Evolutionary conservation across 345 rosid genomes (phyloP).

Genomic region (Capsella bursapastoris): DNA sequence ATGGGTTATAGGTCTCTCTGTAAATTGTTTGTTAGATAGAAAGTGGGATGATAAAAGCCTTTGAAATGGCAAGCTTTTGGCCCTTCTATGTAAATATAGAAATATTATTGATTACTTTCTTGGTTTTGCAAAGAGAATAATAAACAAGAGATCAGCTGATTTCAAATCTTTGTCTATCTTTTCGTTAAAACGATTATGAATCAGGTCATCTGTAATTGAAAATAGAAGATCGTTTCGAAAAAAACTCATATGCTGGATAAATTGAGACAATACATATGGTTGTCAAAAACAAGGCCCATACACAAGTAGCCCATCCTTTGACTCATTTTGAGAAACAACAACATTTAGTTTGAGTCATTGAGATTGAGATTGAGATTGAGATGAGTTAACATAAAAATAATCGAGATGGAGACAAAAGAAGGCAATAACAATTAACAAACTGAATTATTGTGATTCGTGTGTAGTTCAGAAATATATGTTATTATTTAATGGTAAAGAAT

Average conservation of each 20-base stretch:
- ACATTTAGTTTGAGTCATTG: no score
- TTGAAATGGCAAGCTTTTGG: background rate
- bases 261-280: background rate
- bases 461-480: background rate
- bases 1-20: slow-evolving; percentile 9
- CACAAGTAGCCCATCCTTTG: background rate
- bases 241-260: no score
- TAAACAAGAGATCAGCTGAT: no score
- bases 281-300: slow-evolving; percentile 8
- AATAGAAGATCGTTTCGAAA: no score
- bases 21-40: slow-evolving; percentile 25
- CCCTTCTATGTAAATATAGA: no score
- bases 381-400: background rate
- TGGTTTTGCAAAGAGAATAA: no score
- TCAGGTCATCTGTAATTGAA: no score
- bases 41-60: slow-evolving; percentile 10
- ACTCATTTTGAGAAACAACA: background rate
- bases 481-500: background rate
- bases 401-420: background rate
- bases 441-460: slow-evolving; percentile 1
- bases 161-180: no score
- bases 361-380: background rate
- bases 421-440: background rate
- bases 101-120: no score
- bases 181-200: no score